These are phyloP conservation scores for Nyssa sinensis DNA, from an alignment of 148 eudicot species.

Conservation along the genomic window DNA sequence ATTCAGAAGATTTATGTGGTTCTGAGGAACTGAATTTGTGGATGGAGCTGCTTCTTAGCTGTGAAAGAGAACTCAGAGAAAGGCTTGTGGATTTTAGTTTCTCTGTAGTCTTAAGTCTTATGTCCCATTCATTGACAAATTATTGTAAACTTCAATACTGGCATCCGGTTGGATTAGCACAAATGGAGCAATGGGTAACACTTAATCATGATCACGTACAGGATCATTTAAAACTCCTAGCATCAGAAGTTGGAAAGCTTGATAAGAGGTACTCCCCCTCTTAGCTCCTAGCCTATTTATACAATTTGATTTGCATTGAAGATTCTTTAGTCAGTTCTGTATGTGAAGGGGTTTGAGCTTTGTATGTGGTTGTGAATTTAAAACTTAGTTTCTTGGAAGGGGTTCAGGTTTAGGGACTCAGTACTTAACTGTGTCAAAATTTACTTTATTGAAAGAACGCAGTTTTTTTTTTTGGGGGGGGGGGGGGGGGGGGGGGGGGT, in stretches of 20 bases:
- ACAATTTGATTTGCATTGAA: neutral
- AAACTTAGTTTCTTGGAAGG: no score
- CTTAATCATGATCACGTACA: constrained; percentile 33
- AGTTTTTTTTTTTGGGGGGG: no score
- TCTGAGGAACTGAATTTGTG: constrained; percentile 42
- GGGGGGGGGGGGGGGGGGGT: no score
- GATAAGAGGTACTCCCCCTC: constrained; percentile 45
- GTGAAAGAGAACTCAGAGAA: constrained; percentile 71
- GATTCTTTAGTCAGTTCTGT: neutral
- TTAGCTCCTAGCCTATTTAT: neutral
- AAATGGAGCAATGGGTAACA: constrained; percentile 69
- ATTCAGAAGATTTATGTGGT: constrained; percentile 22
- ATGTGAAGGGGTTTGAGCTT: neutral
- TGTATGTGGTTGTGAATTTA: no score
- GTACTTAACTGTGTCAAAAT: no score
- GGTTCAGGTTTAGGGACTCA: no score
- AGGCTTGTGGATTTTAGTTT: constrained; percentile 71
- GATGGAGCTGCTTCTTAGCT: constrained; percentile 48
- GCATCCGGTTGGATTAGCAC: constrained; percentile 56
- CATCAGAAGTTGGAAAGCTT: constrained; percentile 42
- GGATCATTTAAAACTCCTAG: constrained; percentile 44
- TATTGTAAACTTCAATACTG: constrained; percentile 26
- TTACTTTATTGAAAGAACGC: no score
- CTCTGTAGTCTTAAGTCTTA: constrained; percentile 26
- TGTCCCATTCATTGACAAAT: constrained; percentile 18